Evolutionary conservation across 345 rosid genomes (phyloP).

Genomic region (Eutrema yunnanense): DNA sequence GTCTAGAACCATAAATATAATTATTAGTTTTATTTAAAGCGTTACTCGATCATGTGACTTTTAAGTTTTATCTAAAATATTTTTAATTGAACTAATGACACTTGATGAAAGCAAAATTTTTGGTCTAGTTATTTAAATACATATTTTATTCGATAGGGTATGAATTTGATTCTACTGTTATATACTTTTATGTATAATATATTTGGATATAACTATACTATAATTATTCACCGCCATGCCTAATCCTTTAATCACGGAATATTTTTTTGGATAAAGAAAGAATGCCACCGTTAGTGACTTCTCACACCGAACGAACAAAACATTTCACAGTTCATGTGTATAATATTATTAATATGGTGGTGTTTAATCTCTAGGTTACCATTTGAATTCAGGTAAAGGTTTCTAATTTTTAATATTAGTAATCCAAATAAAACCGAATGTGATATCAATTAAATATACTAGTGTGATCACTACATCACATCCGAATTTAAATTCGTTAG

Average conservation of each 20-base stretch:
- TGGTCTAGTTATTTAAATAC: neutral
- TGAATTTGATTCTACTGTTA: neutral
- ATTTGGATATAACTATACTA: neutral
- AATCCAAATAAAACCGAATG: neutral
- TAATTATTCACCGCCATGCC: conserved; percentile 1
- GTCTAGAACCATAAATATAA: no score
- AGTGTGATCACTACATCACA: no score
- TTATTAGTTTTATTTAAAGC: no score
- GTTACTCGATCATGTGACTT: no score
- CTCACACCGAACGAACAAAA: neutral
- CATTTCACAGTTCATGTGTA: neutral
- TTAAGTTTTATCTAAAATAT: no score
- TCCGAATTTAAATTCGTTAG: no score
- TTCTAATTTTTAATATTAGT: neutral
- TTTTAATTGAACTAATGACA: no score
- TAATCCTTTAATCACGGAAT: conserved; percentile 10
- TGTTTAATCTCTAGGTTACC: neutral
- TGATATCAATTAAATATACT: no score
- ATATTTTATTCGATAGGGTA: neutral
- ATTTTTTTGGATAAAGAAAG: neutral
- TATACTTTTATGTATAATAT: neutral
- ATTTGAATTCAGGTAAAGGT: neutral
- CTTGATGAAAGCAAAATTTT: neutral
- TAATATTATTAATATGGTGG: neutral
- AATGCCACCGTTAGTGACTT: neutral